Evolutionary conservation across 352 stramenopile species (phyloP), one percentile per base, ranked within the genome.

Genomic region (Pythium insidiosum): DNA sequence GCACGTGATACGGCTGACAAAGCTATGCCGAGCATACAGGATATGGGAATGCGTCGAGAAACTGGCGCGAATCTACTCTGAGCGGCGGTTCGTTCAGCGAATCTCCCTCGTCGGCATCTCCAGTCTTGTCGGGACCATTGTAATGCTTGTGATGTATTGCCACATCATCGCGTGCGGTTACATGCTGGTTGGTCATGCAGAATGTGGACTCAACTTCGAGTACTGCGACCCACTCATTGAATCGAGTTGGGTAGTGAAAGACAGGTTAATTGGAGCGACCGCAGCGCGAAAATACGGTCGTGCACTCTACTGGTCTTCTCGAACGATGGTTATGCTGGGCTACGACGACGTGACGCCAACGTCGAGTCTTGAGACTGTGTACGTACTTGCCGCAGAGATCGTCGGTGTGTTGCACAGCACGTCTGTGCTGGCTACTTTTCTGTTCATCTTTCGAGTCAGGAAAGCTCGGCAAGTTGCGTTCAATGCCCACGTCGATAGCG

Each of bases 401-500:
- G 28, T 73, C 2, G 73, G 71, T 2, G 71, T 72, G 15, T 13
- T 86, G 3, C 53, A 84, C 21, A 71, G 68, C 20, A 79, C 72
- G 2, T 82, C 68, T 0, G 43, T 86, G 29, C 50, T 88, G 6
- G 73, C 76, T 1, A 82, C 63, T 5, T 85, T 77, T 40, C 54
- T 84, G 12, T 88, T 88, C 47, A 76, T 85, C 34, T 85, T 85
- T n/a, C 75, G 75, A 1, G 61, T 81, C 40, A 66, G 72, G 23
- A 81, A 82, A 30, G 61, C 64, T 1, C 50, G 70, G 1, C 60
- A 72, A 24, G 72, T 63, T 5, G 58, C 62, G 18, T 84, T 81
- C 38, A 52, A 64, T 0, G 54, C 68, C 0, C 71, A 88, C 30
- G 66, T 88, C 10, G 73, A 86, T 38, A 87, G 87, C 24, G 69